Conservation (phyloP, 805 yeast species). For the Clavispora asparagi region DNA sequence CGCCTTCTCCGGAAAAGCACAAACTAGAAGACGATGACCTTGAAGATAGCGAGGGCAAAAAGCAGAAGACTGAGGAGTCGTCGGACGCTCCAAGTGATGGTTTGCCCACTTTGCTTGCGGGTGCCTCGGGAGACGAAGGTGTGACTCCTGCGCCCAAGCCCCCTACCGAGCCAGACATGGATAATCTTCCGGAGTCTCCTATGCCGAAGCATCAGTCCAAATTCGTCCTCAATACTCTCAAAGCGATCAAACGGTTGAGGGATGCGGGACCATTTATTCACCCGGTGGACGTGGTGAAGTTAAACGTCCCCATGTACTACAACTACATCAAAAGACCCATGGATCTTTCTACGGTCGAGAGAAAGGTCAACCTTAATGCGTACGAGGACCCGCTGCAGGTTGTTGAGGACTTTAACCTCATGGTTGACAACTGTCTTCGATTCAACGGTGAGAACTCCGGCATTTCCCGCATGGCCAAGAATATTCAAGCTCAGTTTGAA, state of each 20-base stretch:
- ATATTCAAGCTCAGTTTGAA: conserved; percentile 86
- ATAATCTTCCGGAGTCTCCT: conserved; percentile 60
- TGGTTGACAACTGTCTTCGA: conserved; percentile 74
- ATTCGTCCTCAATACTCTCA: conserved; percentile 71
- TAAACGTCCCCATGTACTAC: conserved; percentile 87
- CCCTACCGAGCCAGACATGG: conserved; percentile 66
- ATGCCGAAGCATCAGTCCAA: conserved; percentile 80
- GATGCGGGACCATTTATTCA: conserved; percentile 86
- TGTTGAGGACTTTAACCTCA: conserved; percentile 72
- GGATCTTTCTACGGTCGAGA: conserved; percentile 90
- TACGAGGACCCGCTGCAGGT: conserved; percentile 69
- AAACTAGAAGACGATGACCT: conserved; percentile 22
- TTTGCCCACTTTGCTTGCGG: background rate
- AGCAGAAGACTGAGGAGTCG: conserved; percentile 15
- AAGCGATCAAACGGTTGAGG: conserved; percentile 82
- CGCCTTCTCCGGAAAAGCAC: conserved; percentile 38
- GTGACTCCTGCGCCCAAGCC: conserved; percentile 69
- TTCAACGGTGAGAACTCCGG: conserved; percentile 83
- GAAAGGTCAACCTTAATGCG: conserved; percentile 62
- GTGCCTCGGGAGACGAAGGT: background rate
- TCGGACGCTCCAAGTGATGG: conserved; percentile 5
- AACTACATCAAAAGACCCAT: conserved; percentile 81
- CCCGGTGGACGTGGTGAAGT: conserved; percentile 86
- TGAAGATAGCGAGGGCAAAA: conserved; percentile 16
- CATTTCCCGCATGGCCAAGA: conserved; percentile 88